Evolutionary conservation across 1,284 basidiomycete species (phyloP).

Genomic region (Tylopilus sp.): DNA sequence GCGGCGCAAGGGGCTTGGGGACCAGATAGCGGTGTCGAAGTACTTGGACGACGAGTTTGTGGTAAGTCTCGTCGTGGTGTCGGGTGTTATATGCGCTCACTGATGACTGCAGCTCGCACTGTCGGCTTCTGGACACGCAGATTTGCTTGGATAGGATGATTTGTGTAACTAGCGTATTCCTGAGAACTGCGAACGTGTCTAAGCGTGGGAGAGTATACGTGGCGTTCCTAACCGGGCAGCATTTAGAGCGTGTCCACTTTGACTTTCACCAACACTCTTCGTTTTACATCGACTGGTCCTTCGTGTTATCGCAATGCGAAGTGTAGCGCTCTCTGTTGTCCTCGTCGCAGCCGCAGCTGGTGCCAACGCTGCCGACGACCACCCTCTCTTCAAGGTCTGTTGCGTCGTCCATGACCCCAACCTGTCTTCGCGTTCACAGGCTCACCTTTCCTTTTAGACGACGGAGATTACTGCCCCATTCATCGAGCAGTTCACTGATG

Average conservation of each 20-base stretch:
- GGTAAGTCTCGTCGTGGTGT: slow-evolving; percentile 46
- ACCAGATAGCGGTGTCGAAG: slow-evolving; percentile 91
- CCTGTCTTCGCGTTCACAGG: slow-evolving; percentile 6
- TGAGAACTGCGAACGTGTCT: background rate
- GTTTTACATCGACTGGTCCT: slow-evolving; percentile 47
- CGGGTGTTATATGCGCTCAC: slow-evolving; percentile 9
- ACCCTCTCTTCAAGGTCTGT: slow-evolving; percentile 66
- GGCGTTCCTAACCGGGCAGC: slow-evolving; percentile 38
- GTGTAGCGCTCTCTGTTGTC: slow-evolving; percentile 72
- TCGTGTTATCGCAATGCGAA: slow-evolving; percentile 72
- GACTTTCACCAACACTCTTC: slow-evolving; percentile 23
- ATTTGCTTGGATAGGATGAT: slow-evolving; percentile 63
- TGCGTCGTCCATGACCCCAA: no score
- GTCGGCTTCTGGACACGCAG: slow-evolving; percentile 87
- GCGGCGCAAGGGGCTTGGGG: slow-evolving; percentile 90
- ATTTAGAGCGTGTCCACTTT: slow-evolving; percentile 34
- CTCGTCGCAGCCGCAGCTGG: slow-evolving; percentile 62
- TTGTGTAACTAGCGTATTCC: slow-evolving; percentile 26
- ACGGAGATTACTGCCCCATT: slow-evolving; percentile 88
- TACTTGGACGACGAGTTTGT: slow-evolving; percentile 93
- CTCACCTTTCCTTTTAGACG: slow-evolving; percentile 46
- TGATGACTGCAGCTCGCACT: slow-evolving; percentile 62
- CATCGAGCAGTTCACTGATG: slow-evolving; percentile 94
- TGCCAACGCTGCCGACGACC: slow-evolving; percentile 55
- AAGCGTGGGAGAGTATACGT: slow-evolving; percentile 46